These are phyloP conservation scores for Vinca minor DNA, from an alignment of 257 asterid species.

Conservation along the genomic window DNA sequence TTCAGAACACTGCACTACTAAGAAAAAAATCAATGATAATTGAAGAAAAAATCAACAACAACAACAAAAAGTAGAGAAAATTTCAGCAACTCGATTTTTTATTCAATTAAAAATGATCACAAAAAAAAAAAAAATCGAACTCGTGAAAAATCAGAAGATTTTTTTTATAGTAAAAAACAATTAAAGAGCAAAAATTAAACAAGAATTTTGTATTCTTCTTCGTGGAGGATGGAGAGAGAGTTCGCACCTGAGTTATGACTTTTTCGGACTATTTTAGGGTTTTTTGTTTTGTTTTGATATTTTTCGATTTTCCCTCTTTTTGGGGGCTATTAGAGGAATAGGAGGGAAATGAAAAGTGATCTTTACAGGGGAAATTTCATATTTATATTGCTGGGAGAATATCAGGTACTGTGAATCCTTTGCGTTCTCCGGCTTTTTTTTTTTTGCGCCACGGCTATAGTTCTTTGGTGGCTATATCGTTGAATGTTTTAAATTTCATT, in stretches of 20 bases:
- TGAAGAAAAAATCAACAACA: neutral
- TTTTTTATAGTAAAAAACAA: neutral
- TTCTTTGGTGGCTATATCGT: too few relatives aligned
- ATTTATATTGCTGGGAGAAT: slow-evolving; percentile 2
- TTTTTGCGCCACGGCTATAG: too few relatives aligned
- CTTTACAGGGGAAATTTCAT: neutral
- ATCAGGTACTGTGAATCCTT: neutral
- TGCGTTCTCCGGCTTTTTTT: too few relatives aligned
- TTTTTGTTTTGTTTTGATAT: neutral
- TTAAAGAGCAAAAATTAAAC: slow-evolving; percentile 6
- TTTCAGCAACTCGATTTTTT: neutral
- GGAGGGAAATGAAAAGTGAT: slow-evolving; percentile 19
- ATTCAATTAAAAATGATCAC: slow-evolving; percentile 7
- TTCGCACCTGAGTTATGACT: slow-evolving; percentile 18
- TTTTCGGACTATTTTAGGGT: slow-evolving; percentile 18
- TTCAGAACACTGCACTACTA: neutral
- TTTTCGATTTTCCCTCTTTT: slow-evolving; percentile 17
- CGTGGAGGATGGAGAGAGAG: slow-evolving; percentile 3
- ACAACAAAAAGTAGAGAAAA: neutral
- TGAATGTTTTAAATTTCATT: too few relatives aligned
- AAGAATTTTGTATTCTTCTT: neutral
- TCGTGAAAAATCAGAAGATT: slow-evolving; percentile 4
- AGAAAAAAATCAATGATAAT: neutral
- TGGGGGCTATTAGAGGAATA: slow-evolving; percentile 13
- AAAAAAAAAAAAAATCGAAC: neutral